Percentiles rank a stretch among this genome's conserved stretches.
Conservation (phyloP, 2,329 filamentous ascomycete species). For the Fusarium veterinarium region DNA sequence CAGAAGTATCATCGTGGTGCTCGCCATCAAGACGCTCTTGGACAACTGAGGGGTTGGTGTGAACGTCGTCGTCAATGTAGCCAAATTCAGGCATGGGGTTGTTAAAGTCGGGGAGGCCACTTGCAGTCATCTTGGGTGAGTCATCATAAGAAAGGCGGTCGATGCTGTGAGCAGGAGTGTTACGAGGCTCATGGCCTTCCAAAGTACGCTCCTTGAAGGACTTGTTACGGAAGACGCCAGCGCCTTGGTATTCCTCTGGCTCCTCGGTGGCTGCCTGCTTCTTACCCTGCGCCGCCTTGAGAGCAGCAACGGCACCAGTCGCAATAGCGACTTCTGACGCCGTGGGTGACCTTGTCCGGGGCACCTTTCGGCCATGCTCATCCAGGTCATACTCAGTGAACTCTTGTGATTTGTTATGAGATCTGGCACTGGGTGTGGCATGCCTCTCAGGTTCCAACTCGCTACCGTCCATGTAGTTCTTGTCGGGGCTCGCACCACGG, state of each 20-base stretch:
- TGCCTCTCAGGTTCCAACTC: conserved; percentile 55
- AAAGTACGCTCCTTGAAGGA: conserved; percentile 75
- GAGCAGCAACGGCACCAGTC: conserved; percentile 64
- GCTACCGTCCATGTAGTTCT: conserved; percentile 55
- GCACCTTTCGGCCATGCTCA: conserved; percentile 67
- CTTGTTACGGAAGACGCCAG: conserved; percentile 68
- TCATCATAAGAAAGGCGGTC: conserved; percentile 67
- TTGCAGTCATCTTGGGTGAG: conserved; percentile 71
- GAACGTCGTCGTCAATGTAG: conserved; percentile 74
- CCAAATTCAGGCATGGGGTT: conserved; percentile 84
- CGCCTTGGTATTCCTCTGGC: conserved; percentile 56
- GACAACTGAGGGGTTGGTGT: conserved; percentile 87
- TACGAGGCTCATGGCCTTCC: conserved; percentile 65
- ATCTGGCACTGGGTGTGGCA: conserved; percentile 54
- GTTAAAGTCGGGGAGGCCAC: conserved; percentile 73
- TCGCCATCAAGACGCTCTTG: conserved; percentile 75
- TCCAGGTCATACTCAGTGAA: conserved; percentile 69
- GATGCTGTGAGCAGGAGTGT: conserved; percentile 68
- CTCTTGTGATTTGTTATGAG: conserved; percentile 57
- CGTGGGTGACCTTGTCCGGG: conserved; percentile 61
- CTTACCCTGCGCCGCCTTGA: conserved; percentile 62
- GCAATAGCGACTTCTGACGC: conserved; percentile 69
- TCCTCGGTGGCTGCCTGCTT: conserved; percentile 54
- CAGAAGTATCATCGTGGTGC: conserved; percentile 59
- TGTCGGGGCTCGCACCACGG: conserved; percentile 55